phyloP scores from a whole-genome alignment of 2,329 filamentous ascomycete genomes.

The Claviceps pazoutovae region DNA sequence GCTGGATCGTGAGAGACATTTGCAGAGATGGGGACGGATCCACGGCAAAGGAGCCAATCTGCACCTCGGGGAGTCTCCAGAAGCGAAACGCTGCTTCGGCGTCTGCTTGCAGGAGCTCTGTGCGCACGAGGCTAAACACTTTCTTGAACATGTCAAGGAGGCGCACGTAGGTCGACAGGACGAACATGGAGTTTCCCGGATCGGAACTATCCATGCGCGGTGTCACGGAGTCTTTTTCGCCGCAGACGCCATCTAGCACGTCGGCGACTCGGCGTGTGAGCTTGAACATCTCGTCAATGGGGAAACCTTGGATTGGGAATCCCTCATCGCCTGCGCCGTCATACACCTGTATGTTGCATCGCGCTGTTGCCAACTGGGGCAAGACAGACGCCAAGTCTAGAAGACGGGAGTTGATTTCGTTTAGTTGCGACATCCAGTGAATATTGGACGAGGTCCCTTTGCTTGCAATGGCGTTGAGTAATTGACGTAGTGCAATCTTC shows the following conservation, averaged over 20 bases:
- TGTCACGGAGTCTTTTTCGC: conserved; percentile 3
- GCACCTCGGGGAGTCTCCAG: conserved; percentile 28
- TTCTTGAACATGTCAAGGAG: conserved; percentile 27
- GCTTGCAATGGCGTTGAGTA: conserved; percentile 9
- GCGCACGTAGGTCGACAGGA: conserved; percentile 24
- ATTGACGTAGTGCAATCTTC: conserved; percentile 19
- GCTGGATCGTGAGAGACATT: conserved; percentile 27
- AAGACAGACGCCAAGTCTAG: conserved; percentile 23
- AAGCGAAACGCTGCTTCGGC: conserved; percentile 17
- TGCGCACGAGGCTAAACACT: conserved; percentile 23
- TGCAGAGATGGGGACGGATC: conserved; percentile 26
- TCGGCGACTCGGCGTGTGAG: conserved; percentile 24
- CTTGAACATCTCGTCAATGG: conserved; percentile 27
- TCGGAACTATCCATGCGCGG: conserved; percentile 17
- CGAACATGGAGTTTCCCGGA: conserved; percentile 24
- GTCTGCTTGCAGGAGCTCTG: conserved; percentile 17
- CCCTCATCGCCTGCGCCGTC: conserved; percentile 8
- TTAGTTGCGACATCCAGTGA: conserved; percentile 26
- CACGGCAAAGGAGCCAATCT: conserved; percentile 26
- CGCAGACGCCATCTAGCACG: conserved; percentile 16
- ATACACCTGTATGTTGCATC: conserved; percentile 8
- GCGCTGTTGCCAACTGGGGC: conserved; percentile 14
- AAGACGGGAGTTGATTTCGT: conserved; percentile 23
- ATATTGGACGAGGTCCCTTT: conserved; percentile 11
- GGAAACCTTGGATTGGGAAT: conserved; percentile 17